Evolutionary conservation across 1,139 yeast genomes (phyloP).

Genomic region (Suhomyces ambrosiae): DNA sequence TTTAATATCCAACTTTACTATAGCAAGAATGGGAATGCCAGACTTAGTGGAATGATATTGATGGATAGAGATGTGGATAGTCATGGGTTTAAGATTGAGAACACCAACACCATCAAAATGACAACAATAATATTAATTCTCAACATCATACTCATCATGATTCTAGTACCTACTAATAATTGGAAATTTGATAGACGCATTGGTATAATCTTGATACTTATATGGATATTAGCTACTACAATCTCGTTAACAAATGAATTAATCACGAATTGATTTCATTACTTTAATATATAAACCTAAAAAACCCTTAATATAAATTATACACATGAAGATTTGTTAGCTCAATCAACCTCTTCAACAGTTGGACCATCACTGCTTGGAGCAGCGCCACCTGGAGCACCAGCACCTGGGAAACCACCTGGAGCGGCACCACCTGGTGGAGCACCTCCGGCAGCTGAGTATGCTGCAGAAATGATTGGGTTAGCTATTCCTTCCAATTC

Average conservation of each 20-base stretch:
- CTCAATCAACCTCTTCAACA: constrained; percentile 71
- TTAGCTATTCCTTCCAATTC: constrained; percentile 66
- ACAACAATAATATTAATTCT: constrained; percentile 32
- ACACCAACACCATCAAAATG: constrained; percentile 21
- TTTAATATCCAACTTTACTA: constrained; percentile 78
- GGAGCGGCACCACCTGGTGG: constrained; percentile 28
- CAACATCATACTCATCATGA: constrained; percentile 54
- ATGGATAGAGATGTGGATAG: constrained; percentile 26
- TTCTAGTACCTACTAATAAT: constrained; percentile 59
- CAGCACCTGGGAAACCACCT: constrained; percentile 44
- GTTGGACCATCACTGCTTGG: constrained; percentile 53
- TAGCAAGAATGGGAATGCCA: constrained; percentile 85
- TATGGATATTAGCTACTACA: constrained; percentile 57
- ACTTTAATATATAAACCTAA: constrained; percentile 5
- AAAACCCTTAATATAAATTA: constrained; percentile 6
- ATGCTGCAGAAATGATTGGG: constrained; percentile 67
- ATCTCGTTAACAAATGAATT: constrained; percentile 33
- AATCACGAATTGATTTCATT: not conserved
- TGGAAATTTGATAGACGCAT: constrained; percentile 67
- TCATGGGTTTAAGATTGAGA: constrained; percentile 16
- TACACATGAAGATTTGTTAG: not conserved
- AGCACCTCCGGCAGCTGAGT: constrained; percentile 56
- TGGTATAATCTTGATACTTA: constrained; percentile 41
- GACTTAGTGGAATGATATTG: constrained; percentile 60
- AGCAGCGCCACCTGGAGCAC: constrained; percentile 46